Evolutionary conservation across 257 asterid genomes (phyloP).

Genomic region (Orobanche coerulescens): DNA sequence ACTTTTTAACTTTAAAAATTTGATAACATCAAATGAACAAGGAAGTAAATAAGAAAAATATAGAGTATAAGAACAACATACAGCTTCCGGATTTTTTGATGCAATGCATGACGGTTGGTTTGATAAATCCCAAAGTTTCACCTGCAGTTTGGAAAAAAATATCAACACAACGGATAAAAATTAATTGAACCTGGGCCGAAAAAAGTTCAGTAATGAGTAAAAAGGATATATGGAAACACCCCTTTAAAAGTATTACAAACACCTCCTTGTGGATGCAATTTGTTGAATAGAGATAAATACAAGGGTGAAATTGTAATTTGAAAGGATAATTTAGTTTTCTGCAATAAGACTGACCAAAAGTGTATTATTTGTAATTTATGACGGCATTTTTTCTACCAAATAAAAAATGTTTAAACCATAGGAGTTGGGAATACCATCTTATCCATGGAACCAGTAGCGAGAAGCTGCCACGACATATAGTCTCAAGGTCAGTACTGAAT

Average conservation of each 20-base stretch:
- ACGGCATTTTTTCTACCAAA: too few relatives aligned
- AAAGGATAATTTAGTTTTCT: too few relatives aligned
- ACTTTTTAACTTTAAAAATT: too few relatives aligned
- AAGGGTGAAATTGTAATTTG: too few relatives aligned
- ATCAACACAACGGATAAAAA: not conserved
- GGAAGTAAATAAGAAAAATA: not conserved
- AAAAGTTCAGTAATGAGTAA: not conserved
- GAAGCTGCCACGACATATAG: slow-evolving; percentile 48
- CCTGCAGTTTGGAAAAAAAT: slow-evolving; percentile 36
- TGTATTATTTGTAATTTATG: too few relatives aligned
- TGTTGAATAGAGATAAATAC: too few relatives aligned
- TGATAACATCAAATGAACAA: not conserved
- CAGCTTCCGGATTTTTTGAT: slow-evolving; percentile 45
- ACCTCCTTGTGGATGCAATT: too few relatives aligned
- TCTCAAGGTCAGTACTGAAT: slow-evolving; percentile 24
- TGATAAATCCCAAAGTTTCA: slow-evolving; percentile 90
- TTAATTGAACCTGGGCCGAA: not conserved
- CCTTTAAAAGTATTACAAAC: too few relatives aligned
- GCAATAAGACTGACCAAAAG: too few relatives aligned
- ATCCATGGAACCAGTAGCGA: slow-evolving; percentile 89
- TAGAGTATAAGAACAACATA: slow-evolving; percentile 18
- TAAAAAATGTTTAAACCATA: too few relatives aligned
- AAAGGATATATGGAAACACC: slow-evolving; percentile 9
- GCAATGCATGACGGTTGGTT: slow-evolving; percentile 59
- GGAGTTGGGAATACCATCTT: slow-evolving; percentile 45